Base-by-base conservation (phyloP, 2,329 filamentous ascomycete genomes). In the Bipolaris gigantea region DNA sequence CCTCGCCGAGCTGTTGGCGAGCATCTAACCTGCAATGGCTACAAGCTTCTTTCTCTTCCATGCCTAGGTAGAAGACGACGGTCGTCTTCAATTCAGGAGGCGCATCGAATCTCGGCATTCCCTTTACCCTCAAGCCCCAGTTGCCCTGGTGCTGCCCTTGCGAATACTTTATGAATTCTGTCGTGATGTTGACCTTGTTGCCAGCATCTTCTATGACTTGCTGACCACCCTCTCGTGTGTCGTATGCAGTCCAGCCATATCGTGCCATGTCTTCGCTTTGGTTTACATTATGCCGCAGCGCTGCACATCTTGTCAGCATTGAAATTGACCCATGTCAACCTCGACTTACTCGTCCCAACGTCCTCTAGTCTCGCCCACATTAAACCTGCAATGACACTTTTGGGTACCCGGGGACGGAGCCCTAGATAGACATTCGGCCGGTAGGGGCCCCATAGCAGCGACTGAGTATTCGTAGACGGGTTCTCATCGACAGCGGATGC, bases 181-280 rank as follows among this genome's bases (percentile, higher is more conserved):
- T 96, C 8, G 89, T 94, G 57, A 97, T 82, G 76, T 97, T 91
- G 58, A 97, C 82, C 48, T 84, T 84, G 76, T 97, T 97, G 39
- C 84, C 87, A 47, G 86, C 85, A 71, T 97, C 94, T 68, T 93
- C 89, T 52, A 97, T 92, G 1, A 88, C 88, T 75, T 97, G 90
- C 16, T 89, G 81, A 44, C 93, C 94, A 56, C 93, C 94, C 48
- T 81, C 87, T 53, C 93, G 83, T 30, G 90, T 86, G 76, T 97
- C 92, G 75, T 95, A 99, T 71, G 94, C 89, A 64, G 96, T 92
- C 93, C 94, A 99, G 57, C 93, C 93, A 73, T 97, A 97, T 44
- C 92, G 92, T 39, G 85, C 87, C 84, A 97, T 96, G 61, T 89
- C 89, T 70, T 94, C 90, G 72, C 92, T 85, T 72, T 97, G 92